phyloP scores from a whole-genome alignment of 345 rosid genomes.

The Stellera chamaejasme region DNA sequence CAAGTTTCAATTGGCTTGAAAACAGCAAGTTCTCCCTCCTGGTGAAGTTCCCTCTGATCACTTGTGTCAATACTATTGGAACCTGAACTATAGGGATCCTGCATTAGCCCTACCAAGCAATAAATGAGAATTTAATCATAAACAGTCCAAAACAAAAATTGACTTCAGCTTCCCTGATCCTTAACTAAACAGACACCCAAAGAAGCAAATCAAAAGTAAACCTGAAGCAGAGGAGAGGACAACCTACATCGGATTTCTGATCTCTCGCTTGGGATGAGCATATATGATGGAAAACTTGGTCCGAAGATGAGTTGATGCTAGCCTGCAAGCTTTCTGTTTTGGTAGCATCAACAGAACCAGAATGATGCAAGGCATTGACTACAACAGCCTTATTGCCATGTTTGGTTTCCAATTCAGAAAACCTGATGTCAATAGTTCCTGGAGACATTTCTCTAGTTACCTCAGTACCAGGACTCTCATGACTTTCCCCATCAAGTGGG shows the following conservation, averaged over 20 bases:
- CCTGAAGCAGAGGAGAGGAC: conserved; percentile 42
- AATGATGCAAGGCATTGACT: conserved; percentile 9
- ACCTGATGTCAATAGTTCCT: conserved; percentile 16
- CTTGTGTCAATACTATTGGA: conserved; percentile 28
- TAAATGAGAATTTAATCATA: conserved; percentile 67
- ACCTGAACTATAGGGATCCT: conserved; percentile 61
- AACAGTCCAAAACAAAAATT: conserved; percentile 22
- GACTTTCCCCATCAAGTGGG: conserved; percentile 24
- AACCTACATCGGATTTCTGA: conserved; percentile 82
- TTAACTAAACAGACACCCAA: conserved; percentile 8
- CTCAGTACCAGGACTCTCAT: conserved; percentile 14
- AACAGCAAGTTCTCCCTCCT: too few relatives aligned
- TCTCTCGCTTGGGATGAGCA: conserved; percentile 36
- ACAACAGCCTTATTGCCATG: conserved; percentile 16
- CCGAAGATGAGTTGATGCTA: conserved; percentile 25
- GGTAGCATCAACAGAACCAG: conserved; percentile 13
- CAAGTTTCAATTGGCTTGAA: too few relatives aligned
- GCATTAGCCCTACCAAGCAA: conserved; percentile 93
- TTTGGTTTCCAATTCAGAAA: conserved; percentile 29
- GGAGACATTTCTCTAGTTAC: conserved; percentile 11
- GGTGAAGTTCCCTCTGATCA: conserved; percentile 10
- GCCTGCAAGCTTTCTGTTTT: conserved; percentile 23
- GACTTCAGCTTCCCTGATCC: conserved; percentile 13
- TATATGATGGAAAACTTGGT: conserved; percentile 30
- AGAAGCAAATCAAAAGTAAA: conserved; percentile 11